Conservation (phyloP, 805 yeast genomes). For the Barnettozyma sucrosica region DNA sequence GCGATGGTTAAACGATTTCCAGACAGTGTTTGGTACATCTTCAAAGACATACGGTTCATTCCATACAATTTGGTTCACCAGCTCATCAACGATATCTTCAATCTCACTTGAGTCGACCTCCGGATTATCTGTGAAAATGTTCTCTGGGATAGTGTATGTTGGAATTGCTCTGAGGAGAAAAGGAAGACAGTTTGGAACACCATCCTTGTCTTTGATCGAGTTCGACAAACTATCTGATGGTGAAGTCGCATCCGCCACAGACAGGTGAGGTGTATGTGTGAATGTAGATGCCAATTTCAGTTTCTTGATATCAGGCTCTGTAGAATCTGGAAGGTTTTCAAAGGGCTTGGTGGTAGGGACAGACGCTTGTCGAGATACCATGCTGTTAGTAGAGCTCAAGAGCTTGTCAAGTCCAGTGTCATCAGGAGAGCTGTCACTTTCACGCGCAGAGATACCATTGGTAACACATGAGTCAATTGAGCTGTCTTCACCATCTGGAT, state of each 20-base stretch:
- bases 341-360: background rate
- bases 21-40: constrained; percentile 4
- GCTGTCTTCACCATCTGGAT: background rate
- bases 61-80: constrained; percentile 25
- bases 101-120: constrained; percentile 20
- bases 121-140: constrained; percentile 38
- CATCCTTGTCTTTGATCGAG: constrained; percentile 29
- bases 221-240: constrained; percentile 6
- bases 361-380: background rate
- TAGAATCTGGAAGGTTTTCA: constrained; percentile 8
- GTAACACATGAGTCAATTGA: background rate
- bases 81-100: constrained; percentile 25
- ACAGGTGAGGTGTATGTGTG: background rate
- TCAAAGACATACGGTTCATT: constrained; percentile 20
- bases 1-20: constrained; percentile 7
- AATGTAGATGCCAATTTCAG: constrained; percentile 7
- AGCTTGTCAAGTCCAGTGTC: background rate
- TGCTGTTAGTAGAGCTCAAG: background rate
- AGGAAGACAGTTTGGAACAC: constrained; percentile 60
- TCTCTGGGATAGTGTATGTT: constrained; percentile 53
- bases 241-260: constrained; percentile 1
- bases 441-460: background rate
- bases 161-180: constrained; percentile 62
- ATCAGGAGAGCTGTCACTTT: background rate
- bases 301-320: constrained; percentile 19